Evolutionary conservation across 108 stramenopile species (phyloP), one percentile per base, ranked within the genome.

Genomic region (Heterococcus sp.): DNA sequence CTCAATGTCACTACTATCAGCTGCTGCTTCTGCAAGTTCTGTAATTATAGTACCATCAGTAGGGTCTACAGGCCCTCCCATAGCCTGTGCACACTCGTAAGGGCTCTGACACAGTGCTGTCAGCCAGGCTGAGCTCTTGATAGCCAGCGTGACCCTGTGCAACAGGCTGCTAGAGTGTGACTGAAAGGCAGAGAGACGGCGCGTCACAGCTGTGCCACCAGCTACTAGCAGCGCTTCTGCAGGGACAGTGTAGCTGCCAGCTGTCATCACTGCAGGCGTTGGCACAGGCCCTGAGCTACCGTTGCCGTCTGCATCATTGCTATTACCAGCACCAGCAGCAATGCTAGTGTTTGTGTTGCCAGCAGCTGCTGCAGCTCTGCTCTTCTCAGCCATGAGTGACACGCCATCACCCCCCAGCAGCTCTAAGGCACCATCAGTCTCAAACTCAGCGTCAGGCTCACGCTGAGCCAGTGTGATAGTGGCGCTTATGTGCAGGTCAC

Each of bases 371-470:
- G 64, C 65, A 71, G 26, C 31, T 11, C 21, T 11, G n/a, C 38
- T 71, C 4, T 2, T 27, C 3, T 5, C 14, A 27, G 71, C 31
- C 2, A 30, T 37, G 35, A 26, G 4, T 30, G 31, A 11, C 64
- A 30, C 33, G 2, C 38, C n/a, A 28, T 81, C 79, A 28, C 58
- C 32, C 29, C 79, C 79, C 2, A 70, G 69, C 14, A 81, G 79
- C 65, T 81, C 79, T 2, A 72, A 63, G 58, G 79, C 72, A 5
- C 79, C 69, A 39, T 81, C 79, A 3, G 65, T 36, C 72, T 81
- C 79, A 34, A 81, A 38, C 72, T 81, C 79, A 14, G 79, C 33
- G 14, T 81, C 79, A 37, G 79, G 79, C 79, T 81, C 46, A 21
- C 14, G 14, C 14, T 58, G 46, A 8, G 21, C 14, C 46, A 58